phyloP scores from a whole-genome alignment of 352 stramenopile species.

The Phytophthora sansomeana region DNA sequence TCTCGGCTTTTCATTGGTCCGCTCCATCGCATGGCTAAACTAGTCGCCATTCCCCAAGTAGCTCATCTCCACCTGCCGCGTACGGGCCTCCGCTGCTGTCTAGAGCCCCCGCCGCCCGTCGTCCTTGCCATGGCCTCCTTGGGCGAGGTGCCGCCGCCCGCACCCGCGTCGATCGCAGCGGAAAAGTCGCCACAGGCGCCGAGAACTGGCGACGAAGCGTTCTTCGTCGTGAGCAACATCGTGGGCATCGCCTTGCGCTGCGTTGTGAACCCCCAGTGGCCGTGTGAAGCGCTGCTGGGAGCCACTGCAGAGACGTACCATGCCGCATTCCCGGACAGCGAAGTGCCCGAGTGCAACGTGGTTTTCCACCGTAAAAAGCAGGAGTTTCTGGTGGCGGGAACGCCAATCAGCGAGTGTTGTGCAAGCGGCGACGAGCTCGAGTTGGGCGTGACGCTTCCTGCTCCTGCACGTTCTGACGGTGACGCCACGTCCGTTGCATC shows the following conservation, averaged over 20 bases:
- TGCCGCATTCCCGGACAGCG: constrained; percentile 55
- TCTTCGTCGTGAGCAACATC: constrained; percentile 57
- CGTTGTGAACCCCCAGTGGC: constrained; percentile 64
- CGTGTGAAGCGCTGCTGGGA: constrained; percentile 73
- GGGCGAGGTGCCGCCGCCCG: constrained; percentile 14
- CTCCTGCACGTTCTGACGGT: constrained; percentile 2
- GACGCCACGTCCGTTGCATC: constrained; percentile 10
- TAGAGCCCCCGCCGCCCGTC: neutral
- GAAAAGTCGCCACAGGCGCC: constrained; percentile 19
- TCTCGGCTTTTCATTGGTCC: constrained; percentile 25
- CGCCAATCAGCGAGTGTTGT: constrained; percentile 63
- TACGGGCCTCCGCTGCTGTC: neutral
- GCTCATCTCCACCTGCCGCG: neutral
- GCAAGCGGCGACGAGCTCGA: constrained; percentile 69
- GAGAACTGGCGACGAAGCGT: constrained; percentile 28
- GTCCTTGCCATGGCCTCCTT: constrained; percentile 21
- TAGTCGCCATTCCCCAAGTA: neutral
- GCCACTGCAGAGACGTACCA: constrained; percentile 75
- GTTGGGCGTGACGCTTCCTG: constrained; percentile 54
- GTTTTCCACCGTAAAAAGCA: constrained; percentile 75
- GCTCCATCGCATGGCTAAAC: constrained; percentile 9
- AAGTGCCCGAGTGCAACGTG: constrained; percentile 80
- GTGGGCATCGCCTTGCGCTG: constrained; percentile 67
- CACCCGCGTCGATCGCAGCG: constrained; percentile 20
- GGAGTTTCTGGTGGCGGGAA: constrained; percentile 55